Conservation (phyloP, 441 rosid species). For the Erodium texanum region DNA sequence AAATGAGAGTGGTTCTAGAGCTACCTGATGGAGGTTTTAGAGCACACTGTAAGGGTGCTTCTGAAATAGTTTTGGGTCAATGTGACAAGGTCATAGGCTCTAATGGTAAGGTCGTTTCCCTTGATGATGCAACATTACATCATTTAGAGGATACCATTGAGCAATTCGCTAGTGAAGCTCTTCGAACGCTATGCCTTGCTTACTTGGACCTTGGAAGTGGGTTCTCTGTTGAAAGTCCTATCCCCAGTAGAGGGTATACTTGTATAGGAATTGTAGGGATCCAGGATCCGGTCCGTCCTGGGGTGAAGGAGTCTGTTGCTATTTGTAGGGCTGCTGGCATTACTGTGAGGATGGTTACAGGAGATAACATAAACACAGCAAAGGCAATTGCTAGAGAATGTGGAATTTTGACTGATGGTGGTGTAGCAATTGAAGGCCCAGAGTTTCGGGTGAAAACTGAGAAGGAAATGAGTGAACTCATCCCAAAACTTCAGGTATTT, state of each 20-base stretch:
- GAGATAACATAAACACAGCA: constrained; percentile 48
- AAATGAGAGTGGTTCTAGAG: constrained; percentile 36
- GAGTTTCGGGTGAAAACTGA: constrained; percentile 36
- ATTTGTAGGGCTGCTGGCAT: constrained; percentile 47
- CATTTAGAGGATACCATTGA: constrained; percentile 28
- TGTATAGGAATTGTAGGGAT: constrained; percentile 44
- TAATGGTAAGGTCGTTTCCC: constrained; percentile 33
- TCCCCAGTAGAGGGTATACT: constrained; percentile 36
- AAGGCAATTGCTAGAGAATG: constrained; percentile 52
- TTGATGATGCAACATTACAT: constrained; percentile 23
- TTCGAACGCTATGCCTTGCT: constrained; percentile 45
- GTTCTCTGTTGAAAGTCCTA: constrained; percentile 27
- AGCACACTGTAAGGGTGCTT: constrained; percentile 39
- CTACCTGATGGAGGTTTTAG: constrained; percentile 32
- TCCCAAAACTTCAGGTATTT: constrained; percentile 56
- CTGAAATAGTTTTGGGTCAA: constrained; percentile 36
- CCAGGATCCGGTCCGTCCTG: constrained; percentile 45
- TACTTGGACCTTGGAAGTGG: constrained; percentile 33
- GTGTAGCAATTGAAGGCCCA: constrained; percentile 48
- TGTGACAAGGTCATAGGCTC: constrained; percentile 33
- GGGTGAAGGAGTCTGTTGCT: constrained; percentile 48
- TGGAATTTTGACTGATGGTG: constrained; percentile 40
- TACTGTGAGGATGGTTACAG: constrained; percentile 44
- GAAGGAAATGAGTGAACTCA: constrained; percentile 31
- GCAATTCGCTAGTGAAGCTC: constrained; percentile 41